Conservation (phyloP, 179 eudicot species). For the Spinacia oleracea region DNA sequence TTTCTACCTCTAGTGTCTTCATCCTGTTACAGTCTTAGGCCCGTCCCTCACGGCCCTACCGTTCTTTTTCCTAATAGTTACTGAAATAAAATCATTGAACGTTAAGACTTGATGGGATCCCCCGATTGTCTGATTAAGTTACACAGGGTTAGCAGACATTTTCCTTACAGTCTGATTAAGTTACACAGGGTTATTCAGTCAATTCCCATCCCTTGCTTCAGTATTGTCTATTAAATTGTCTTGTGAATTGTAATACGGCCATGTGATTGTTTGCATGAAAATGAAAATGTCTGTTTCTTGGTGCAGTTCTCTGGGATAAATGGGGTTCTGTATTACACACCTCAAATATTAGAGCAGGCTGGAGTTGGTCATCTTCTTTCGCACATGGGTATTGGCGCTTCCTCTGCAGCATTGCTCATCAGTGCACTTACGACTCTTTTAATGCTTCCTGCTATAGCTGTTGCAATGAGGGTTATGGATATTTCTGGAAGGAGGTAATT, state of each 20-base stretch:
- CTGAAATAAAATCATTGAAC: not conserved
- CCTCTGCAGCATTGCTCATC: slow-evolving; percentile 65
- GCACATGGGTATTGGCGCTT: slow-evolving; percentile 55
- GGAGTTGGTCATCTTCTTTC: slow-evolving; percentile 74
- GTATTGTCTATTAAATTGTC: not conserved
- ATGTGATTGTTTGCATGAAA: slow-evolving; percentile 13
- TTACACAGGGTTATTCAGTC: not conserved
- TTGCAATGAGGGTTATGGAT: slow-evolving; percentile 90
- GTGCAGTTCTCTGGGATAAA: slow-evolving; percentile 83
- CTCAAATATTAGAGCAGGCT: slow-evolving; percentile 77
- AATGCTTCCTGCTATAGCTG: slow-evolving; percentile 78
- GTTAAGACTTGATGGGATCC: not conserved
- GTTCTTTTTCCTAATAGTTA: not conserved
- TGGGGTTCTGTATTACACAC: slow-evolving; percentile 78
- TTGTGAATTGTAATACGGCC: not conserved
- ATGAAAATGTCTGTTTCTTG: slow-evolving; percentile 11
- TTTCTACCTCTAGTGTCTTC: not conserved
- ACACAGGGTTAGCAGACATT: not conserved
- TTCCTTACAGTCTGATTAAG: not conserved
- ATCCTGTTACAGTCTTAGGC: not conserved
- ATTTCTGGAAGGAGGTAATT: slow-evolving; percentile 73
- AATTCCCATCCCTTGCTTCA: not conserved
- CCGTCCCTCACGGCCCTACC: too few relatives aligned
- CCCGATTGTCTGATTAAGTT: not conserved
- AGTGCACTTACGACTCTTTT: slow-evolving; percentile 62